A percentile compares a stretch with the other conserved stretches of the same genome.
Evolutionary conservation across 371 early-diverging fungal genomes (phyloP).

Genomic region (Rhizomucor pusillus): DNA sequence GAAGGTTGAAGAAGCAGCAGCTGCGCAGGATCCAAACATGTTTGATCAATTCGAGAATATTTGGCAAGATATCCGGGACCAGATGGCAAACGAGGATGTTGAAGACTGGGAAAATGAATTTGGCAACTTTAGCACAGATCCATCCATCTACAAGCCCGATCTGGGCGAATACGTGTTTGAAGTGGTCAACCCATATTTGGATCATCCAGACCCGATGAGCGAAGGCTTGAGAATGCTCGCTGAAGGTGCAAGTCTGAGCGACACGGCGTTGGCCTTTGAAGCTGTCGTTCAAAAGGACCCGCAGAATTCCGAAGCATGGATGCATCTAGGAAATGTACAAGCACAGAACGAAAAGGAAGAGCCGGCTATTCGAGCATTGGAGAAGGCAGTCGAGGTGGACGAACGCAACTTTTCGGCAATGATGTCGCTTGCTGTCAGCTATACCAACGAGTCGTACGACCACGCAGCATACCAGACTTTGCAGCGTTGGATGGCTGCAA

Average conservation of each 20-base stretch:
- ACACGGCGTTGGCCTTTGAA: conserved; percentile 79
- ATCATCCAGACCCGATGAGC: conserved; percentile 49
- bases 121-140: conserved; percentile 35
- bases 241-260: conserved; percentile 62
- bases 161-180: conserved; percentile 76
- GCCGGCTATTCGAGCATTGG: conserved; percentile 80
- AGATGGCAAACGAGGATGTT: conserved; percentile 42
- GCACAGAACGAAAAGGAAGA: conserved; percentile 89
- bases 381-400: conserved; percentile 63
- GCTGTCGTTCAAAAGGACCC: conserved; percentile 77
- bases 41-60: conserved; percentile 54
- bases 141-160: conserved; percentile 51
- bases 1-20: conserved; percentile 48
- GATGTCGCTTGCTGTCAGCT: conserved; percentile 90
- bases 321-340: conserved; percentile 75
- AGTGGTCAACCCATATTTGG: conserved; percentile 69
- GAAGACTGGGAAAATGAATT: conserved; percentile 65
- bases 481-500: conserved; percentile 47
- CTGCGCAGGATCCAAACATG: conserved; percentile 36
- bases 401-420: conserved; percentile 63
- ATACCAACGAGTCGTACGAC: conserved; percentile 86
- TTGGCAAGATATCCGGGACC: conserved; percentile 57
- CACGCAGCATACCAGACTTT: conserved; percentile 53
- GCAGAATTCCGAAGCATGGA: conserved; percentile 73
- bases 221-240: conserved; percentile 51